A percentile compares a stretch with the other conserved stretches of the same genome.
These are phyloP conservation scores for Patellifolia procumbens DNA, from an alignment of 179 eudicot species.

Conservation along the genomic window DNA sequence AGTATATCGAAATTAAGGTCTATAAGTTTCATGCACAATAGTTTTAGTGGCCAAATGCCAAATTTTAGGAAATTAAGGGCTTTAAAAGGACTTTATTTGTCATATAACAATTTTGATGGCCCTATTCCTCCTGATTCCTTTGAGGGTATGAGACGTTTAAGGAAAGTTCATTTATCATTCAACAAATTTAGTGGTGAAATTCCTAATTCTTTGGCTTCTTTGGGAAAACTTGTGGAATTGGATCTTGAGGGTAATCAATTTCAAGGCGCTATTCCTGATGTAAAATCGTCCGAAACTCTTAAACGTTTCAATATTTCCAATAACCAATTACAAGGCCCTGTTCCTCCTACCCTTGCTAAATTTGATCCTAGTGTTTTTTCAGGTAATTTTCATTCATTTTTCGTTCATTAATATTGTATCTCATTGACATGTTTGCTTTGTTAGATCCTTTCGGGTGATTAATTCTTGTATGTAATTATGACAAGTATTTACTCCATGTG, in stretches of 20 bases:
- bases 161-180: constrained; percentile 43
- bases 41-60: constrained; percentile 50
- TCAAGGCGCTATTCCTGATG: constrained; percentile 49
- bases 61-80: constrained; percentile 41
- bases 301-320: constrained; percentile 46
- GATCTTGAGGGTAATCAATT: constrained; percentile 46
- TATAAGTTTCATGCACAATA: constrained; percentile 53
- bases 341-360: constrained; percentile 43
- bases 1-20: constrained; percentile 34
- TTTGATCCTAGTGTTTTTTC: constrained; percentile 43
- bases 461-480: background rate
- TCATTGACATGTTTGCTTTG: background rate
- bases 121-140: constrained; percentile 42
- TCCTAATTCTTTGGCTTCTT: constrained; percentile 45
- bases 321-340: constrained; percentile 64
- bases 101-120: constrained; percentile 54
- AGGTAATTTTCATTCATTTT: constrained; percentile 33
- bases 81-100: constrained; percentile 40
- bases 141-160: constrained; percentile 48
- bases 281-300: constrained; percentile 32
- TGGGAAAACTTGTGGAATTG: constrained; percentile 44
- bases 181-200: constrained; percentile 58
- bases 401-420: background rate
- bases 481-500: background rate
- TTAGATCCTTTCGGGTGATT: background rate